A percentile compares a stretch with the other conserved stretches of the same genome.
These are phyloP conservation scores for Macrocybe gigantea DNA, from an alignment of 768 basidiomycete genomes.

Conservation along the genomic window DNA sequence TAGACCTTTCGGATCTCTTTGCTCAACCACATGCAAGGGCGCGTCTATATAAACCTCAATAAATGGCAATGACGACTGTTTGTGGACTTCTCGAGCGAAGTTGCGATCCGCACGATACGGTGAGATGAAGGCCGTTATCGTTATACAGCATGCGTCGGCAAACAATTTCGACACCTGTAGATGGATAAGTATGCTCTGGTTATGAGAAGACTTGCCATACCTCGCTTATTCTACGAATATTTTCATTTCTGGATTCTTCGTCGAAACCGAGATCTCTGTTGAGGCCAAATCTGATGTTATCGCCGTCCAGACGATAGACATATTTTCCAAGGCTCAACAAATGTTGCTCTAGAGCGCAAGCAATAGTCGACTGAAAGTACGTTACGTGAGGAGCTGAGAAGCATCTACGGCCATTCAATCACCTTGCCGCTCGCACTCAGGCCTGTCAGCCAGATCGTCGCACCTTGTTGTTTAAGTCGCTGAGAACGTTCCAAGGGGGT, in stretches of 20 bases:
- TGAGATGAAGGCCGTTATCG: constrained; percentile 96
- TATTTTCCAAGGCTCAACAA: constrained; percentile 83
- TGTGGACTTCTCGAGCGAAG: constrained; percentile 78
- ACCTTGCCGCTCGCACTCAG: constrained; percentile 95
- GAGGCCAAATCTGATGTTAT: constrained; percentile 91
- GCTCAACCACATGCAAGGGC: constrained; percentile 80
- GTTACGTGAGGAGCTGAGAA: neutral
- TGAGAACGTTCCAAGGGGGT: constrained; percentile 56
- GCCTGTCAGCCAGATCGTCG: constrained; percentile 96
- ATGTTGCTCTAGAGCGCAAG: constrained; percentile 94
- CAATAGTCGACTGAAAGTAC: constrained; percentile 79
- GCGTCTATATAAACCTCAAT: constrained; percentile 96
- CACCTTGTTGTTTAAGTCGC: constrained; percentile 74
- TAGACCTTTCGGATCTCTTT: constrained; percentile 93
- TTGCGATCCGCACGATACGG: constrained; percentile 90
- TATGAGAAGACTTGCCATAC: constrained; percentile 30
- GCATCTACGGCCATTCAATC: constrained; percentile 3
- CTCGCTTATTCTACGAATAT: constrained; percentile 97
- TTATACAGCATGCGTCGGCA: constrained; percentile 78
- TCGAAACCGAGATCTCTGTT: constrained; percentile 97
- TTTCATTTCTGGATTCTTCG: constrained; percentile 86
- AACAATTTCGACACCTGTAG: constrained; percentile 91
- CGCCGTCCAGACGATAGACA: constrained; percentile 91
- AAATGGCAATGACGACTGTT: constrained; percentile 68
- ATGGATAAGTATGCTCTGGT: constrained; percentile 2